phyloP scores from a whole-genome alignment of 2,329 filamentous ascomycete species.

The Amesomyces nigricolor region DNA sequence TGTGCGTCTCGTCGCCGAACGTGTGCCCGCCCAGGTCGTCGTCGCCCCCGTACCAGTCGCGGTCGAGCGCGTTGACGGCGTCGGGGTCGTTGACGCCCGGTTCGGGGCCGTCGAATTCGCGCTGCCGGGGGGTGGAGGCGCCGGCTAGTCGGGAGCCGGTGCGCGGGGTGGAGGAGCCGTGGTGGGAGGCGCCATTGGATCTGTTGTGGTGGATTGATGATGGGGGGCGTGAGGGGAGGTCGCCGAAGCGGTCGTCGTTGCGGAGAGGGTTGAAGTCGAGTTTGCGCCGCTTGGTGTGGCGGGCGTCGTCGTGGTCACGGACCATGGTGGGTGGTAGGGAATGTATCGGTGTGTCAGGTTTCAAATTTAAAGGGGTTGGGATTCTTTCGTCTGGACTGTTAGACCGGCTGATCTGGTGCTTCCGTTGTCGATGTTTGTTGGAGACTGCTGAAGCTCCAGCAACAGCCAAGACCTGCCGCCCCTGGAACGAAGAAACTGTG shows the following conservation, averaged over 20 bases:
- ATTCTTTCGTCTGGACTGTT: background rate
- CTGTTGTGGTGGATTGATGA: constrained; percentile 15
- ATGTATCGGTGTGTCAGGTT: background rate
- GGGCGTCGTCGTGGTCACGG: constrained; percentile 30
- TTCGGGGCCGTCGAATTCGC: constrained; percentile 58
- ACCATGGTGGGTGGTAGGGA: constrained; percentile 23
- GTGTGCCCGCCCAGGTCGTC: constrained; percentile 80
- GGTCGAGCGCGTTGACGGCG: constrained; percentile 63
- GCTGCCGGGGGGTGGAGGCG: constrained; percentile 43
- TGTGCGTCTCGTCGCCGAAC: constrained; percentile 87
- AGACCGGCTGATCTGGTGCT: background rate
- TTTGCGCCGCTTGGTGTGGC: constrained; percentile 56
- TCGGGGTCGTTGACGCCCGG: constrained; percentile 61
- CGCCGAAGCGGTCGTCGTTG: constrained; percentile 51
- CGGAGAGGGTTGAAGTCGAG: constrained; percentile 54
- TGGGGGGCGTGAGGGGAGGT: constrained; percentile 40
- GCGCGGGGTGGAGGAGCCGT: constrained; percentile 27
- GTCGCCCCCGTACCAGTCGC: constrained; percentile 89
- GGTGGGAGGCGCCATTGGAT: constrained; percentile 21
- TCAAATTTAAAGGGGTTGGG: too few relatives aligned
- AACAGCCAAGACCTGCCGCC: background rate
- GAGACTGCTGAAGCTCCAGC: background rate
- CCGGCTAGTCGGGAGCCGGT: constrained; percentile 29
- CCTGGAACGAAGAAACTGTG: background rate
- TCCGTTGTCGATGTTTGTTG: constrained; percentile 5